These are phyloP conservation scores for Moesziomyces sp. DNA, from an alignment of 1,284 basidiomycete genomes.

Conservation along the genomic window DNA sequence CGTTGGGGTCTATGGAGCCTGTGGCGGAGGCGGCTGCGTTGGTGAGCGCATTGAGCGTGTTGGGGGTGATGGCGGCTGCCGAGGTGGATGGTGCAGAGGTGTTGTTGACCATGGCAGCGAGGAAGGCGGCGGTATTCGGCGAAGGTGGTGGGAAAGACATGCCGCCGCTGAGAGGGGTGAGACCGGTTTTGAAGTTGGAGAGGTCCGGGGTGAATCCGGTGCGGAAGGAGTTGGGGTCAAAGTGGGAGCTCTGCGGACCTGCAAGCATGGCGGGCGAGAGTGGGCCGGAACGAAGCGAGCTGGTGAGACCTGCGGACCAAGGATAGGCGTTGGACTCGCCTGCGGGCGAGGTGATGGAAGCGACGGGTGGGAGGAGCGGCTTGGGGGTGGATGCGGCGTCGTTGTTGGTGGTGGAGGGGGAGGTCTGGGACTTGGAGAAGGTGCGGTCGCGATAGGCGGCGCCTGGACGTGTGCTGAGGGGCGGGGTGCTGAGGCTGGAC, in stretches of 20 bases:
- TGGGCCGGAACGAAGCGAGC: slow-evolving; percentile 87
- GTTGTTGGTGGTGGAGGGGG: slow-evolving; percentile 14
- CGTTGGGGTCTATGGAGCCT: slow-evolving; percentile 27
- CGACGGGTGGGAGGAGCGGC: slow-evolving; percentile 80
- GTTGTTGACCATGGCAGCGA: slow-evolving; percentile 87
- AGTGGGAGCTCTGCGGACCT: slow-evolving; percentile 76
- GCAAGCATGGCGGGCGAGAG: slow-evolving; percentile 94
- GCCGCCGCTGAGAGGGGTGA: slow-evolving; percentile 72
- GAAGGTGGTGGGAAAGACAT: slow-evolving; percentile 80
- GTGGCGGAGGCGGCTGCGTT: slow-evolving; percentile 16
- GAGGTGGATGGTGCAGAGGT: slow-evolving; percentile 37
- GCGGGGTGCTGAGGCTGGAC: slow-evolving; percentile 38
- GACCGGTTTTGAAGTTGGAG: slow-evolving; percentile 68
- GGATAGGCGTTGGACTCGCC: slow-evolving; percentile 70
- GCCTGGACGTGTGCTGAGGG: slow-evolving; percentile 45
- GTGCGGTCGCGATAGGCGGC: slow-evolving; percentile 44
- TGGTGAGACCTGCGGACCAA: slow-evolving; percentile 47
- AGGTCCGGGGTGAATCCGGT: slow-evolving; percentile 83
- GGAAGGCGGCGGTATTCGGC: slow-evolving; percentile 90
- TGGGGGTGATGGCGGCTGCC: slow-evolving; percentile 78
- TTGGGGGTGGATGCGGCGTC: slow-evolving; percentile 49
- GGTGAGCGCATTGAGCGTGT: slow-evolving; percentile 72
- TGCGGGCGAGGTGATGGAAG: slow-evolving; percentile 84
- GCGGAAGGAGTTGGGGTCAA: slow-evolving; percentile 75
- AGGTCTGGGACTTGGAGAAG: slow-evolving; percentile 30